Conservation (phyloP, 768 basidiomycete genomes). For the Mycena kentingensis region DNA sequence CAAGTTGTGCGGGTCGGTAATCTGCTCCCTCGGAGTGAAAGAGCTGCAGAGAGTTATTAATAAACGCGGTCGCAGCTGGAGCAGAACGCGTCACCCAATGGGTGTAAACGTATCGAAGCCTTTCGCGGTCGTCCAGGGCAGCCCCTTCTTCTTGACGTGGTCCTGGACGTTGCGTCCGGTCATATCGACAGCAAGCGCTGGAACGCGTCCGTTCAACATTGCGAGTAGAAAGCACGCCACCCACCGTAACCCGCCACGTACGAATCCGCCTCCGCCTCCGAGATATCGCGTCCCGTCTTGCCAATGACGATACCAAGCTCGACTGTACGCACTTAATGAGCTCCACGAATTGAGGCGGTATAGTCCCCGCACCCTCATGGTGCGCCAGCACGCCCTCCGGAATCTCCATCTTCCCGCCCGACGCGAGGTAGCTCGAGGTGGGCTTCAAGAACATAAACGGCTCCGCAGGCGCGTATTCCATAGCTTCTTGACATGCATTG, state of each 20-base stretch:
- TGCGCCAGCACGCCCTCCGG: slow-evolving; percentile 83
- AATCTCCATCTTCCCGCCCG: slow-evolving; percentile 82
- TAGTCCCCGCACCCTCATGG: slow-evolving; percentile 89
- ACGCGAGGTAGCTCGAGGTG: slow-evolving; percentile 81
- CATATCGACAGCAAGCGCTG: slow-evolving; percentile 94
- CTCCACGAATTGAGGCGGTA: slow-evolving; percentile 7
- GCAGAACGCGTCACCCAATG: slow-evolving; percentile 69
- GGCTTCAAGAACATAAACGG: slow-evolving; percentile 99
- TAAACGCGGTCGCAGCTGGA: neutral
- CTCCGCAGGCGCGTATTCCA: slow-evolving; percentile 88
- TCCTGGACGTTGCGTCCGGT: slow-evolving; percentile 96
- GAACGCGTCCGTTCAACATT: neutral
- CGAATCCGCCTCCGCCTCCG: slow-evolving; percentile 65
- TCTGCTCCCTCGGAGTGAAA: slow-evolving; percentile 75
- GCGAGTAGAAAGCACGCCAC: slow-evolving; percentile 23
- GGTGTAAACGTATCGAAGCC: slow-evolving; percentile 98
- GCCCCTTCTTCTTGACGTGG: slow-evolving; percentile 84
- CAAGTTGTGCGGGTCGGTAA: slow-evolving; percentile 76
- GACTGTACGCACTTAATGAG: slow-evolving; percentile 51
- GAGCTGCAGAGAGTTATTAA: slow-evolving; percentile 46
- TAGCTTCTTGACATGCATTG: slow-evolving; percentile 92
- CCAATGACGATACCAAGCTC: slow-evolving; percentile 98
- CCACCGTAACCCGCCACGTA: slow-evolving; percentile 92
- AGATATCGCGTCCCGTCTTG: slow-evolving; percentile 80
- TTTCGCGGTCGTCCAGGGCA: slow-evolving; percentile 98